Conservation (phyloP, 164 flowering plant genomes). For the Umbellularia californica region DNA sequence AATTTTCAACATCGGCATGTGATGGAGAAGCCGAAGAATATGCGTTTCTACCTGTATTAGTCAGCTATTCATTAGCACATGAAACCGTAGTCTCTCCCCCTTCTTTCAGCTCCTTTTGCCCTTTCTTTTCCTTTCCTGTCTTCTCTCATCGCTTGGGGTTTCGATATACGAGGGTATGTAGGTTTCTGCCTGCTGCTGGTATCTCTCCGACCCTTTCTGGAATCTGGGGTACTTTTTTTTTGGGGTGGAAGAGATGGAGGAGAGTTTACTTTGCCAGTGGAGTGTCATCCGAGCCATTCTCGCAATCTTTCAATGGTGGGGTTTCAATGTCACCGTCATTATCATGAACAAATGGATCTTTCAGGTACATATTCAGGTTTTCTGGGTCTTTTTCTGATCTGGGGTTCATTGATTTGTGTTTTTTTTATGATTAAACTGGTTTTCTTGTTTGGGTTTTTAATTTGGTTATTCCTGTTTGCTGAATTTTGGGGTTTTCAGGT, state of each 20-base stretch:
- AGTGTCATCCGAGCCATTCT: constrained; percentile 66
- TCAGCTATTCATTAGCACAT: not conserved
- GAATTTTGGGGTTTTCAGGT: not conserved
- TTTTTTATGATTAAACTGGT: no score
- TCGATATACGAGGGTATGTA: not conserved
- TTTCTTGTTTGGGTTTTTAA: not conserved
- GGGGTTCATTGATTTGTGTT: no score
- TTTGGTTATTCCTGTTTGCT: not conserved
- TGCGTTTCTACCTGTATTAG: not conserved
- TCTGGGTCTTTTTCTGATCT: not conserved
- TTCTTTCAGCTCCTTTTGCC: not conserved
- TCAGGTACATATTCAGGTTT: constrained; percentile 42
- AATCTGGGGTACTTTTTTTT: not conserved
- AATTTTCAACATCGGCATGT: not conserved
- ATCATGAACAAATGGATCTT: constrained; percentile 99
- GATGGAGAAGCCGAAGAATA: not conserved
- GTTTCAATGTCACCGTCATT: constrained; percentile 91
- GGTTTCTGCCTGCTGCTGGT: not conserved
- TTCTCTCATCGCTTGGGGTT: not conserved
- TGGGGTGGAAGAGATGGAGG: constrained; percentile 55
- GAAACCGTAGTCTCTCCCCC: not conserved
- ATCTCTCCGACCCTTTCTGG: not conserved
- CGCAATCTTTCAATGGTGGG: constrained; percentile 97
- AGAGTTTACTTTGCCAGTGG: constrained; percentile 56
- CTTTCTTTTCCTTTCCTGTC: not conserved